phyloP scores from a whole-genome alignment of 129 eudicot species.

The Saussurea involucrata region DNA sequence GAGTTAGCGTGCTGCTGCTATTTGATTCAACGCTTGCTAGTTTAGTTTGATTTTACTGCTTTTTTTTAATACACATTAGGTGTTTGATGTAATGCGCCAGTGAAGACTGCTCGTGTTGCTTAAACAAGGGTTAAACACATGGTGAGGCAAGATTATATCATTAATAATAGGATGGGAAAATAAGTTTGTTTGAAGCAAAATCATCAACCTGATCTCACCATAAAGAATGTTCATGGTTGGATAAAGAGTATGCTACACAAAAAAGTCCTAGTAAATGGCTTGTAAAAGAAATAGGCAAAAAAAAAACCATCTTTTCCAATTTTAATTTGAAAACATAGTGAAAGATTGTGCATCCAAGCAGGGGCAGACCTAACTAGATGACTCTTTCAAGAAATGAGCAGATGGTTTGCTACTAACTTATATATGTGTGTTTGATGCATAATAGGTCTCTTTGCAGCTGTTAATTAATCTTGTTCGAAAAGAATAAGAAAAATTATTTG shows the following conservation, averaged over 20 bases:
- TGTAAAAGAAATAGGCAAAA: background rate
- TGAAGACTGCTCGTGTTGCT: background rate
- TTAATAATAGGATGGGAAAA: background rate
- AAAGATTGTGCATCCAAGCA: background rate
- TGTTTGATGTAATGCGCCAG: background rate
- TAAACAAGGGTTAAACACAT: background rate
- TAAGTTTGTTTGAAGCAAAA: background rate
- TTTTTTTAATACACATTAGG: background rate
- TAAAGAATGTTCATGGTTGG: background rate
- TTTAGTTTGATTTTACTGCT: background rate
- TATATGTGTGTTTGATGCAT: constrained; percentile 6
- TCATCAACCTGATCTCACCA: background rate
- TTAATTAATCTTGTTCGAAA: background rate
- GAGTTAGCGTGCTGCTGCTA: background rate
- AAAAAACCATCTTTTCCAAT: background rate
- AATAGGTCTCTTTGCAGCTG: constrained; percentile 13
- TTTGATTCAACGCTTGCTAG: background rate
- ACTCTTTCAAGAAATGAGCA: background rate
- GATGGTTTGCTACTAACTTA: background rate
- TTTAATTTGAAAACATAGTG: background rate
- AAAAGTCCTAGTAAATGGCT: background rate
- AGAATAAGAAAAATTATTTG: background rate
- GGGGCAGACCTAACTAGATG: background rate
- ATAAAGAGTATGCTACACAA: background rate
- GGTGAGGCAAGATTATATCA: background rate